Base-by-base conservation (phyloP, 2,329 filamentous ascomycete genomes). In the Hypoxylon sp. region DNA sequence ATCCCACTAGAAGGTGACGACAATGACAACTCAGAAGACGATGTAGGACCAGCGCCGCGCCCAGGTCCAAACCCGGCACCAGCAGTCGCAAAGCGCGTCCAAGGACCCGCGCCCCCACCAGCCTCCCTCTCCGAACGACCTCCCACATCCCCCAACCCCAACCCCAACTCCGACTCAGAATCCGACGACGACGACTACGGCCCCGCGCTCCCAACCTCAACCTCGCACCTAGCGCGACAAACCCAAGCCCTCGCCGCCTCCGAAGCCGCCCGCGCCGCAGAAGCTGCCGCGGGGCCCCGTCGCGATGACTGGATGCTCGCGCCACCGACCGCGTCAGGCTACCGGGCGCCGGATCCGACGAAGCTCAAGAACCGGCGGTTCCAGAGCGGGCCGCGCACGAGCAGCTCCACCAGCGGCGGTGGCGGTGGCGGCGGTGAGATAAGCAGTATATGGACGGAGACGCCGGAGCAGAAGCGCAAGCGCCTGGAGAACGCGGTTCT, bases 231-330 rank as follows among this genome's bases (percentile, higher is more conserved):
- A n/a, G 65, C 72, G 38, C 73, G 74, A 2, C 71, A 75, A 23
- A 70, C 71, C 17, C 73, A 69, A 51, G 69, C 62, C 9, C 68
- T 66, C 50, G 67, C 80, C 3, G 74, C 80, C 10, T 76, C 78
- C 2, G 71, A 75, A 13, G 68, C 76, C 23, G 65, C 73, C 3
- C 55, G 72, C 14, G 64, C 73, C 2, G 71, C 80, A 4, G 76
- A 73, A 6, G 75, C 77, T 13, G 69, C 82, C 38, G 72, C 79
- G 17, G 85, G 86, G 52, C 84, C 86, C 4, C 86, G 91, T 77
- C 90, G 95, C 74, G 94, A 97, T 82, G 90, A 93, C 75, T 94
- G 92, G 92, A 94, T 94, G 92, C 84, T 93, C 50, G 86, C 88
- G 1, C 91, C 91, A 1, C 92, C 92, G 0, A 82, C 84, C 1